Percentiles rank a stretch among this genome's conserved stretches.
phyloP scores from a whole-genome alignment of 768 basidiomycete species.

The Serpula lacrymans region DNA sequence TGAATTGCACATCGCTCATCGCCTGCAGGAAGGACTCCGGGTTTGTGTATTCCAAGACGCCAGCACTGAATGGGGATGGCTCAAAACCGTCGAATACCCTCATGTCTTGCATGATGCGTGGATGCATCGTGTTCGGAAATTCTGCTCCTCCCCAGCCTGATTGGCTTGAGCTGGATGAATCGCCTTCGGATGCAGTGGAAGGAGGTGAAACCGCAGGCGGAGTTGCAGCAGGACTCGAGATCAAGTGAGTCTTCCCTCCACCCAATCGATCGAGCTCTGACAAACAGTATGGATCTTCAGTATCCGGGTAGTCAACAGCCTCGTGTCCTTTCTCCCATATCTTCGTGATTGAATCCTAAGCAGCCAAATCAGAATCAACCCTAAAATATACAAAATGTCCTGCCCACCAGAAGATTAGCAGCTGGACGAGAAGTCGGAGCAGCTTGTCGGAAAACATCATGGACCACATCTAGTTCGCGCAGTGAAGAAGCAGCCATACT shows the following conservation, averaged over 20 bases:
- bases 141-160: conserved; percentile 5
- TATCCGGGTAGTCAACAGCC: conserved; percentile 27
- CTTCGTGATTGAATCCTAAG: conserved; percentile 38
- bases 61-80: conserved; percentile 11
- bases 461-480: conserved; percentile 44
- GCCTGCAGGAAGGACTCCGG: conserved; percentile 22
- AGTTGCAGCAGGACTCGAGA: conserved; percentile 19
- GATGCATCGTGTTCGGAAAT: conserved; percentile 18
- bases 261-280: conserved; percentile 54
- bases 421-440: conserved; percentile 44
- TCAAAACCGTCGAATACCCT: conserved; percentile 38
- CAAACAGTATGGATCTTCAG: conserved; percentile 21
- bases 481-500: conserved; percentile 45
- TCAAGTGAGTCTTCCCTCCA: conserved; percentile 47
- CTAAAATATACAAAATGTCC: neutral
- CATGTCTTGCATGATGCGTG: conserved; percentile 51
- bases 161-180: conserved; percentile 4
- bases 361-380: conserved; percentile 1
- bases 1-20: conserved; percentile 30
- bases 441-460: conserved; percentile 45
- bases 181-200: conserved; percentile 8
- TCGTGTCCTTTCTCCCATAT: conserved; percentile 45
- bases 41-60: conserved; percentile 26
- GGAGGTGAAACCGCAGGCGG: conserved; percentile 10
- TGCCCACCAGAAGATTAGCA: conserved; percentile 39